These are phyloP conservation scores for Cystobasidium sp. DNA, from an alignment of 1,284 basidiomycete species.

Conservation along the genomic window DNA sequence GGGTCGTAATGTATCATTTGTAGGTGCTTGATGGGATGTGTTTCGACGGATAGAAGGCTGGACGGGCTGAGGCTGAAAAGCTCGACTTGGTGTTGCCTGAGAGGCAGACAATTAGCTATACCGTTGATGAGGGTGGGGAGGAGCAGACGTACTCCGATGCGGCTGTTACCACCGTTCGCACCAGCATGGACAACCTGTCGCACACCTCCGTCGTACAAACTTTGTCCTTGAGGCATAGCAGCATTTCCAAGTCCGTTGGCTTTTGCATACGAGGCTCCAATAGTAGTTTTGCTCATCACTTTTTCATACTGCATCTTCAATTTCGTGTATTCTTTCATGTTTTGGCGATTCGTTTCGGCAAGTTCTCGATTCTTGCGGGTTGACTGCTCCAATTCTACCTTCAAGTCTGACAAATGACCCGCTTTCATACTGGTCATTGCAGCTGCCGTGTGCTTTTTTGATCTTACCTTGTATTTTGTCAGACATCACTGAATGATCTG, in stretches of 20 bases:
- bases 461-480: constrained; percentile 32
- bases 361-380: constrained; percentile 44
- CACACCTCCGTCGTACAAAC: not conserved
- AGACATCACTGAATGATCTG: constrained; percentile 2
- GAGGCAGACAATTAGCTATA: not conserved
- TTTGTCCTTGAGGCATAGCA: not conserved
- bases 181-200: not conserved
- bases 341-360: constrained; percentile 28
- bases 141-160: constrained; percentile 5
- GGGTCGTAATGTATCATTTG: constrained; percentile 1
- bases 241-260: not conserved
- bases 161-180: not conserved
- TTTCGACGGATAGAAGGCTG: not conserved
- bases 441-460: not conserved
- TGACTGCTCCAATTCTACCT: constrained; percentile 31
- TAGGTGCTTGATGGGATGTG: not conserved
- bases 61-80: constrained; percentile 26
- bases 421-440: too few relatives aligned
- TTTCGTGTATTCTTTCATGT: constrained; percentile 44
- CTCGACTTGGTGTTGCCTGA: constrained; percentile 34
- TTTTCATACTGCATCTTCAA: constrained; percentile 43
- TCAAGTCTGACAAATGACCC: not conserved
- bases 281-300: constrained; percentile 26
- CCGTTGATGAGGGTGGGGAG: not conserved
- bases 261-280: constrained; percentile 11